Conservation (phyloP, 192 early-diverging fungal genomes). For the Podila verticillata region DNA sequence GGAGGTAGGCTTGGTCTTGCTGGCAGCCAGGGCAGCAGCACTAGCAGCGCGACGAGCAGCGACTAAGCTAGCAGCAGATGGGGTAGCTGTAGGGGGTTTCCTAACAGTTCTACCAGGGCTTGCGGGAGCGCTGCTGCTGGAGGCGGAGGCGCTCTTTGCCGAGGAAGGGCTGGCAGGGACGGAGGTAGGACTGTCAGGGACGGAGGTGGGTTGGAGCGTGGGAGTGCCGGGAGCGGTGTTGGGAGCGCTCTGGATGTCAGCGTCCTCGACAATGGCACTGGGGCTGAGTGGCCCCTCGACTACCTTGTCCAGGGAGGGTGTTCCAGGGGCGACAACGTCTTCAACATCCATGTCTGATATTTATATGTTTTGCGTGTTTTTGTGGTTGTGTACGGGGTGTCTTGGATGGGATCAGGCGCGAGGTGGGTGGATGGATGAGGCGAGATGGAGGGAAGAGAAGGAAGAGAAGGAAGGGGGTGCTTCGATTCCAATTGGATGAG, state of each 20-base stretch:
- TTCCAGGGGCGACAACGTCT: background rate
- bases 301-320: background rate
- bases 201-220: background rate
- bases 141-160: background rate
- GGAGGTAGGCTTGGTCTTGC: conserved; percentile 20
- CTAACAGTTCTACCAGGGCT: conserved; percentile 23
- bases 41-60: conserved; percentile 33
- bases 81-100: background rate
- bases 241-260: background rate
- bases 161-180: conserved; percentile 23
- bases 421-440: background rate
- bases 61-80: conserved; percentile 1
- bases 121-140: conserved; percentile 4
- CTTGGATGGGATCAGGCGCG: background rate
- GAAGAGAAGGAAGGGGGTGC: background rate
- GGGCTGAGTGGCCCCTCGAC: background rate
- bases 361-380: background rate
- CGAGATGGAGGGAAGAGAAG: background rate
- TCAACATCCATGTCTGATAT: conserved; percentile 39
- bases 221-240: background rate
- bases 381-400: background rate
- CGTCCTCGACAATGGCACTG: background rate
- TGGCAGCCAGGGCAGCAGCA: conserved; percentile 17
- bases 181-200: conserved; percentile 5
- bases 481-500: background rate